Conservation (phyloP, 106 monocot species). For the Platanthera guangdongensis region DNA sequence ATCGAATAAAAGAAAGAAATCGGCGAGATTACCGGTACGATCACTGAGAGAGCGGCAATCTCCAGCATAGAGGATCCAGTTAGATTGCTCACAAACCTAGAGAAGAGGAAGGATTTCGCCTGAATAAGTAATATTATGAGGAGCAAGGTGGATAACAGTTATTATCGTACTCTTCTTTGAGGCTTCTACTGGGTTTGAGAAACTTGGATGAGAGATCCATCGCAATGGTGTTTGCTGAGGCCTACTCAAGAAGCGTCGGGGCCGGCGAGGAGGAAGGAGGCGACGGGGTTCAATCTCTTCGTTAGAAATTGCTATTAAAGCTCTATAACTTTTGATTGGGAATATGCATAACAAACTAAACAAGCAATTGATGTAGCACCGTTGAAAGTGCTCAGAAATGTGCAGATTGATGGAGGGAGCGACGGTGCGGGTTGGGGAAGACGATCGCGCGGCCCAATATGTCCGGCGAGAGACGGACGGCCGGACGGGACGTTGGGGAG, state of each 20-base stretch:
- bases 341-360: too few relatives aligned
- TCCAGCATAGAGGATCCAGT: constrained; percentile 87
- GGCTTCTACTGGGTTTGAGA: constrained; percentile 39
- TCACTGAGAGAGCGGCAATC: constrained; percentile 62
- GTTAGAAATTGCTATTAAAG: too few relatives aligned
- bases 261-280: background rate
- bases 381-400: too few relatives aligned
- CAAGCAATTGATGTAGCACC: too few relatives aligned
- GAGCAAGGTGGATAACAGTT: background rate
- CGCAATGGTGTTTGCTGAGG: background rate
- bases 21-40: constrained; percentile 49
- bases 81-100: constrained; percentile 96
- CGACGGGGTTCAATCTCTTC: background rate
- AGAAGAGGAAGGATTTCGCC: background rate
- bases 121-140: background rate
- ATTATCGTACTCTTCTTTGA: constrained; percentile 60
- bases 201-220: constrained; percentile 35
- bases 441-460: too few relatives aligned
- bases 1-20: background rate
- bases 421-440: too few relatives aligned
- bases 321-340: too few relatives aligned
- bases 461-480: too few relatives aligned
- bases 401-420: too few relatives aligned
- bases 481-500: too few relatives aligned
- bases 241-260: background rate